Evolutionary conservation across 129 eudicot species (phyloP).

Genomic region (Flaveria linearis): DNA sequence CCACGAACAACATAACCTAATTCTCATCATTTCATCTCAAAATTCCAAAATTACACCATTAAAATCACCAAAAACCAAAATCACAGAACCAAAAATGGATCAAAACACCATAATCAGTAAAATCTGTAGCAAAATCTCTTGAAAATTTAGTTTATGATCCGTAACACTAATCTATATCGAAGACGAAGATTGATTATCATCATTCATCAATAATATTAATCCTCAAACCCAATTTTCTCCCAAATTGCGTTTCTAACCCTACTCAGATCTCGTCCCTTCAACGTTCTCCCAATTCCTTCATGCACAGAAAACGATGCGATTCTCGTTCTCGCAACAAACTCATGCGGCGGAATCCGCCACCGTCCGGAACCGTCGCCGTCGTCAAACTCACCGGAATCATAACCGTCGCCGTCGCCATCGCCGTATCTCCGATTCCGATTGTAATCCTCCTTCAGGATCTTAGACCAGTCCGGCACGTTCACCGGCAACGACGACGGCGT

Average conservation of each 20-base stretch:
- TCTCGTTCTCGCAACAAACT: slow-evolving; percentile 38
- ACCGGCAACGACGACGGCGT: slow-evolving; percentile 68
- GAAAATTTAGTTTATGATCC: slow-evolving; percentile 10
- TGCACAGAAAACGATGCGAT: slow-evolving; percentile 59
- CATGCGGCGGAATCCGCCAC: slow-evolving; percentile 42
- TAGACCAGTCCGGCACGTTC: slow-evolving; percentile 79
- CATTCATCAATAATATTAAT: slow-evolving; percentile 21
- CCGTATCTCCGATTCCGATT: slow-evolving; percentile 37
- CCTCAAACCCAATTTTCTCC: slow-evolving; percentile 84
- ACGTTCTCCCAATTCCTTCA: slow-evolving; percentile 82
- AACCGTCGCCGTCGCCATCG: neutral
- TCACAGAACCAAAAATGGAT: neutral
- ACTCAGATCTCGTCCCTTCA: slow-evolving; percentile 87
- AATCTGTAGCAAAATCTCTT: slow-evolving; percentile 21
- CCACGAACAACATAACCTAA: too few relatives aligned
- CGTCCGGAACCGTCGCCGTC: slow-evolving; percentile 3
- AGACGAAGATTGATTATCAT: neutral
- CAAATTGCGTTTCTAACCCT: slow-evolving; percentile 85
- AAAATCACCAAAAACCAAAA: neutral
- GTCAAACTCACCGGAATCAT: slow-evolving; percentile 26
- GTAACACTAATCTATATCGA: slow-evolving; percentile 18
- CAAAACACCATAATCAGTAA: neutral
- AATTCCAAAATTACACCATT: too few relatives aligned
- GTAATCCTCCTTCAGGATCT: slow-evolving; percentile 61
- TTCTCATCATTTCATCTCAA: too few relatives aligned